phyloP scores from a whole-genome alignment of 2,329 filamentous ascomycete species.

The Parafenestella ontariensis region DNA sequence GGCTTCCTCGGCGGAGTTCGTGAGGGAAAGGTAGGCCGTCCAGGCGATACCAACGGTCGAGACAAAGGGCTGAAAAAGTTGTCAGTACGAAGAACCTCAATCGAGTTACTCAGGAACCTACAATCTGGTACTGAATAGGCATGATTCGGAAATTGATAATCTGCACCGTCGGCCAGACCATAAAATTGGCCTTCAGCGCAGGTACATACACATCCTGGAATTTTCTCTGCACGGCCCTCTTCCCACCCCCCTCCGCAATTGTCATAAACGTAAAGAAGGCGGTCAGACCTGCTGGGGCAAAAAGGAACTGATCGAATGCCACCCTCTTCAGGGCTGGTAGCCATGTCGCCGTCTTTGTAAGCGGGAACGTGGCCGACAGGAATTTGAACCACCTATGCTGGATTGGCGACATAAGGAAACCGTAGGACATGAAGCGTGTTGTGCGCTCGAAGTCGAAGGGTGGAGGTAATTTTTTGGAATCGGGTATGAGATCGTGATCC shows the following conservation, averaged over 20 bases:
- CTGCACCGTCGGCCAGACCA: constrained; percentile 95
- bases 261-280: constrained; percentile 98
- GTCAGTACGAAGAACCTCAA: constrained; percentile 10
- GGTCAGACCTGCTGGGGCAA: constrained; percentile 86
- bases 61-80: constrained; percentile 77
- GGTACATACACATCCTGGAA: constrained; percentile 93
- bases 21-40: constrained; percentile 95
- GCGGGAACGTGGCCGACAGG: constrained; percentile 80
- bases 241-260: constrained; percentile 87
- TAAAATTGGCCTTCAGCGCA: constrained; percentile 92
- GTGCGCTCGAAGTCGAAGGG: constrained; percentile 96
- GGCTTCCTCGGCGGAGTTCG: constrained; percentile 81
- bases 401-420: constrained; percentile 92
- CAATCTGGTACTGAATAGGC: constrained; percentile 94
- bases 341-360: constrained; percentile 74
- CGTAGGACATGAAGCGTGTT: constrained; percentile 95
- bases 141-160: constrained; percentile 96
- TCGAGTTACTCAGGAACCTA: constrained; percentile 59
- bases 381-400: constrained; percentile 97
- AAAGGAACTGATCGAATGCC: constrained; percentile 89
- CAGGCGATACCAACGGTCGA: constrained; percentile 95
- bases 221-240: constrained; percentile 79
- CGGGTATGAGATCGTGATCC: constrained; percentile 70
- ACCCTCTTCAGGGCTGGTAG: constrained; percentile 87
- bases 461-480: constrained; percentile 68